phyloP scores from a whole-genome alignment of 768 basidiomycete genomes.

The Tephrocybe sp. region DNA sequence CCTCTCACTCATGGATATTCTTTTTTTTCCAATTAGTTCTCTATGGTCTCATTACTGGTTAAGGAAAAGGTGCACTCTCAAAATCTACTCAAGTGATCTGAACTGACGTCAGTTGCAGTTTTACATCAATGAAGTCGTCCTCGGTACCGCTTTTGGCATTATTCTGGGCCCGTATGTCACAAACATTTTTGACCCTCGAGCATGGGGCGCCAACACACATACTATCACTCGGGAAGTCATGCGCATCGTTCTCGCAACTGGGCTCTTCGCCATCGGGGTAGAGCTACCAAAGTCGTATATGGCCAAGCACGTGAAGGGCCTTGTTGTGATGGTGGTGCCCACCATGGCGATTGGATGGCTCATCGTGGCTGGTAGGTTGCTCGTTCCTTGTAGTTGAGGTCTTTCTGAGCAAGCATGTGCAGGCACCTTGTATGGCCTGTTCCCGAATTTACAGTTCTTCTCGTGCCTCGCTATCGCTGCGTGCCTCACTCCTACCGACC shows the following conservation, averaged over 20 bases:
- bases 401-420: neutral
- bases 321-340: conserved; percentile 69
- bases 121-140: conserved; percentile 91
- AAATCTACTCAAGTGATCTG: neutral
- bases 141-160: conserved; percentile 73
- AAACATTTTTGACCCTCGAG: conserved; percentile 71
- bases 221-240: conserved; percentile 57
- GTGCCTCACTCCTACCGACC: conserved; percentile 92
- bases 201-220: conserved; percentile 48
- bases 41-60: conserved; percentile 76
- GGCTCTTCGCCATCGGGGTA: conserved; percentile 93
- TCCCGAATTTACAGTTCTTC: conserved; percentile 68
- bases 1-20: neutral
- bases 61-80: conserved; percentile 66
- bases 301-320: conserved; percentile 69
- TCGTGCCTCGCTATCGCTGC: conserved; percentile 86
- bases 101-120: conserved; percentile 39
- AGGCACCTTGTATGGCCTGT: conserved; percentile 68
- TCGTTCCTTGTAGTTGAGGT: neutral
- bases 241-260: conserved; percentile 74
- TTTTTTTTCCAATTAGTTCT: conserved; percentile 55
- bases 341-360: conserved; percentile 89
- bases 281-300: conserved; percentile 89
- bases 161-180: conserved; percentile 72
- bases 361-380: conserved; percentile 56